A percentile compares a stretch with the other conserved stretches of the same genome.
phyloP scores from a whole-genome alignment of 768 basidiomycete genomes.

The Lentinula sp. region DNA sequence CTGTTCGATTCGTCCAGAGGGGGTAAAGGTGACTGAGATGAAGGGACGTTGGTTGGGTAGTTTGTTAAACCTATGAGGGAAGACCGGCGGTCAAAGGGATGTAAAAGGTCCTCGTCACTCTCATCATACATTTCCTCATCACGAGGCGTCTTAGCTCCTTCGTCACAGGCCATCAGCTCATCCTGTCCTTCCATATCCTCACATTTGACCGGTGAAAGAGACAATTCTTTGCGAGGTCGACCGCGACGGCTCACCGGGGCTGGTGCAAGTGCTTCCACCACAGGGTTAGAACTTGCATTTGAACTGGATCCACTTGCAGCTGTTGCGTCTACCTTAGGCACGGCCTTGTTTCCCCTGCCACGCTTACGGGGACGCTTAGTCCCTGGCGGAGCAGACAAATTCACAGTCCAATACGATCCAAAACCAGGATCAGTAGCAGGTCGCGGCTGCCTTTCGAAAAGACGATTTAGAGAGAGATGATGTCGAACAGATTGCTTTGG shows the following conservation, averaged over 20 bases:
- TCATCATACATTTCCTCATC: constrained; percentile 50
- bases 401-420: constrained; percentile 90
- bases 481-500: constrained; percentile 81
- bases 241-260: constrained; percentile 10
- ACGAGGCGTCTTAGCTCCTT: constrained; percentile 11
- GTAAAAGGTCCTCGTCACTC: constrained; percentile 56
- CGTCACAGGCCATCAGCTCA: constrained; percentile 15
- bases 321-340: neutral
- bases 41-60: constrained; percentile 6
- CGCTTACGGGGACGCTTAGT: constrained; percentile 83
- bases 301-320: neutral
- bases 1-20: constrained; percentile 21
- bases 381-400: constrained; percentile 76
- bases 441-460: constrained; percentile 78
- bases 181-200: constrained; percentile 22
- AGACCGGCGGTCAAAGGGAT: constrained; percentile 38
- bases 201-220: constrained; percentile 30
- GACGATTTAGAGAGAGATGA: constrained; percentile 74
- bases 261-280: neutral
- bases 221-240: constrained; percentile 14
- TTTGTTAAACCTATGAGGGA: constrained; percentile 30
- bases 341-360: constrained; percentile 53
- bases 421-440: constrained; percentile 84
- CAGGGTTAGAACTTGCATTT: neutral
- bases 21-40: constrained; percentile 18